These are phyloP conservation scores for Rossbeevera mucosa DNA, from an alignment of 768 basidiomycete genomes.

Conservation along the genomic window DNA sequence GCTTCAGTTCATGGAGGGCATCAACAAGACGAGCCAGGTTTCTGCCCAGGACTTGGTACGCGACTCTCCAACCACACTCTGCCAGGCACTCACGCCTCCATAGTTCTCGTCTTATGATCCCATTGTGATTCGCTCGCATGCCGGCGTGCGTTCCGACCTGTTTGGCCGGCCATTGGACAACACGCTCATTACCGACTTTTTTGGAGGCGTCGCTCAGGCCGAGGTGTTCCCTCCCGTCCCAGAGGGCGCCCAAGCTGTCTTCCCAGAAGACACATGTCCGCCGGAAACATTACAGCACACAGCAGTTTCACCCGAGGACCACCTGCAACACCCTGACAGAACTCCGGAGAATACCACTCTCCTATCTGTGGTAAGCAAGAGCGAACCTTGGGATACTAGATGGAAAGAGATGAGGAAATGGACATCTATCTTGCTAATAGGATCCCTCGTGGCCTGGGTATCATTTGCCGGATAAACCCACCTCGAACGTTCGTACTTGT, in stretches of 20 bases:
- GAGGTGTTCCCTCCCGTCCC: constrained; percentile 46
- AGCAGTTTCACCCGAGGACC: not conserved
- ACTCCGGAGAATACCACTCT: not conserved
- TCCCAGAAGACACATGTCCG: not conserved
- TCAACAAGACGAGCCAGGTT: constrained; percentile 83
- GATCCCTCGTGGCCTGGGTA: constrained; percentile 26
- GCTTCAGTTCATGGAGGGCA: constrained; percentile 84
- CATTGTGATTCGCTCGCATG: constrained; percentile 70
- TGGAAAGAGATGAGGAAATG: constrained; percentile 30
- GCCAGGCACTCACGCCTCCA: constrained; percentile 7
- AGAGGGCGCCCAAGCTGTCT: not conserved
- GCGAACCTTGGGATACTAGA: constrained; percentile 9
- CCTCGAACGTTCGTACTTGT: not conserved
- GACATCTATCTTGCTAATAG: constrained; percentile 24
- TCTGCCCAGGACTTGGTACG: constrained; percentile 81
- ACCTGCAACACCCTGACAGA: not conserved
- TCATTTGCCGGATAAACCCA: constrained; percentile 16
- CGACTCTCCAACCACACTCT: constrained; percentile 4
- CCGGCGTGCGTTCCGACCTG: constrained; percentile 85
- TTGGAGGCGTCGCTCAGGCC: constrained; percentile 83
- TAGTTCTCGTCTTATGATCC: constrained; percentile 82
- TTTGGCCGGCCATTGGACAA: constrained; percentile 64
- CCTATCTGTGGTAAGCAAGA: not conserved
- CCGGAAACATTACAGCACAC: not conserved
- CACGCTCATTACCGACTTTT: constrained; percentile 75